Evolutionary conservation across 306 rosid species (phyloP).

Genomic region (Abrus pulchellus): DNA sequence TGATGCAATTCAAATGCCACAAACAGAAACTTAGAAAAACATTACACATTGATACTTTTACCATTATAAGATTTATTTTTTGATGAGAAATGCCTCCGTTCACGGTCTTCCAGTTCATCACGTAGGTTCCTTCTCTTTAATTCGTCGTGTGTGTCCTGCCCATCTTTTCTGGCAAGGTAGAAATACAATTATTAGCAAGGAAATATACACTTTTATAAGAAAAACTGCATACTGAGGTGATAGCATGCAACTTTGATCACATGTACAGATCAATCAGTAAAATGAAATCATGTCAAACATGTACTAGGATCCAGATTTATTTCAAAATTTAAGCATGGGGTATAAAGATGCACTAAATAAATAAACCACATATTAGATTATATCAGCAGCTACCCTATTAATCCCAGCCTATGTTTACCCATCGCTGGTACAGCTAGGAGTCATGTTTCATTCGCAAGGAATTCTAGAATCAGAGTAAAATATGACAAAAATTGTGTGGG

Average conservation of each 20-base stretch:
- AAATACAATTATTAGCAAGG: conserved; percentile 9
- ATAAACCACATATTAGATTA: background rate
- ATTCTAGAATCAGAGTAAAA: conserved; percentile 1
- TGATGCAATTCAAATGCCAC: conserved; percentile 13
- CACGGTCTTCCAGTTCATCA: conserved; percentile 92
- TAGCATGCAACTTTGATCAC: background rate
- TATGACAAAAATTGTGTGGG: background rate
- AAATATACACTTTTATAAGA: background rate
- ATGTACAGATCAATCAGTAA: background rate
- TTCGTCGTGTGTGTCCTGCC: conserved; percentile 92
- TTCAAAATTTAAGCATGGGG: background rate
- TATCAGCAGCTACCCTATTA: background rate
- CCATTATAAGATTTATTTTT: conserved; percentile 83
- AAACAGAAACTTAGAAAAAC: background rate
- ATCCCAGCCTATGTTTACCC: background rate
- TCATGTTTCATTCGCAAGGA: background rate
- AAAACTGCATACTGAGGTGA: background rate
- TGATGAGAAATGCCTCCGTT: conserved; percentile 89
- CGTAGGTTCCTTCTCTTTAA: conserved; percentile 85
- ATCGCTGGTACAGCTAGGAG: background rate
- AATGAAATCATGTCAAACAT: conserved; percentile 10
- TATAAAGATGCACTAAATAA: conserved; percentile 6
- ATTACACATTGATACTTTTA: conserved; percentile 37
- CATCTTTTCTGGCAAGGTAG: conserved; percentile 71
- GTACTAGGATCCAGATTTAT: background rate